phyloP scores from a whole-genome alignment of 495 filamentous ascomycete species.

The Xylaria scruposa region DNA sequence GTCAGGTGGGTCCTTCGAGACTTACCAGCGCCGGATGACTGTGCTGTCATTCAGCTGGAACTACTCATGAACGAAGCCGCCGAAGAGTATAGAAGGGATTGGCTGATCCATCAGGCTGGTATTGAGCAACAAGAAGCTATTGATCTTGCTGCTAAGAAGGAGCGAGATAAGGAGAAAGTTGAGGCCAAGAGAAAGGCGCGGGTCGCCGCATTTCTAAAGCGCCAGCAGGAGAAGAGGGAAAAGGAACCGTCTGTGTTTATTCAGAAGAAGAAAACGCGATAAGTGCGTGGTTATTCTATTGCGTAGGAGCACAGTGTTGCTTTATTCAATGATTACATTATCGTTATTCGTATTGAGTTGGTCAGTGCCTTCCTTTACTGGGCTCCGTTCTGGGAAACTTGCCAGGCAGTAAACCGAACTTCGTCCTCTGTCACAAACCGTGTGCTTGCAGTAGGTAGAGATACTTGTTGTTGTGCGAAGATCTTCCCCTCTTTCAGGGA shows the following conservation, averaged over 20 bases:
- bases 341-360: background rate
- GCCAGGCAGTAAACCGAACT: no score
- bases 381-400: no score
- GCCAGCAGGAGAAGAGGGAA: background rate
- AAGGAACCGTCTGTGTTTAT: conserved; percentile 1
- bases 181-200: background rate
- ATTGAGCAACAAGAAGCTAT: conserved; percentile 1
- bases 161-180: background rate
- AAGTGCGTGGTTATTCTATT: background rate
- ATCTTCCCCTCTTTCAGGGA: no score
- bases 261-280: background rate
- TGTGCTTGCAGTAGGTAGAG: no score
- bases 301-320: background rate
- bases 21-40: background rate
- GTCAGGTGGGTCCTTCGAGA: background rate
- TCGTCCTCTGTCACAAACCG: no score
- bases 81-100: background rate
- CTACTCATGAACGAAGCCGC: background rate
- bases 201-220: background rate
- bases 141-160: background rate
- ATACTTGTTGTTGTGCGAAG: no score
- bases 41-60: background rate
- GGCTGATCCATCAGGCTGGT: background rate
- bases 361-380: no score
- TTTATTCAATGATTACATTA: background rate